phyloP scores from a whole-genome alignment of 192 early-diverging fungal genomes.

The Entomortierella chlamydospora region DNA sequence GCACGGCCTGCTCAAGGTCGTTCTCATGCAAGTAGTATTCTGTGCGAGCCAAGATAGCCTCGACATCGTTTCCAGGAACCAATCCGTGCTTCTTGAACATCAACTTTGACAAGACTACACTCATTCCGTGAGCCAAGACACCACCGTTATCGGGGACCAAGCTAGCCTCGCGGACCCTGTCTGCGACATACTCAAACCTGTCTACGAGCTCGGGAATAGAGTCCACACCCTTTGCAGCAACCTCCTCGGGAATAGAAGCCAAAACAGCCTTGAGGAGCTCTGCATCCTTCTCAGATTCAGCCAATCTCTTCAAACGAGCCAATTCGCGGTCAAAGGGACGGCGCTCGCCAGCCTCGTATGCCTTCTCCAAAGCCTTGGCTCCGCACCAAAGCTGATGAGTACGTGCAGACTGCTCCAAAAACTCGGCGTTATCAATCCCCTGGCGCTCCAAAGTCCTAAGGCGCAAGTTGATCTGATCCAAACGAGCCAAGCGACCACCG shows the following conservation, averaged over 20 bases:
- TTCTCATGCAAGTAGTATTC: constrained; percentile 78
- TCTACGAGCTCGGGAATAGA: constrained; percentile 73
- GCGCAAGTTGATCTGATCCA: constrained; percentile 85
- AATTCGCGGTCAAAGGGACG: constrained; percentile 82
- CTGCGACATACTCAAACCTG: constrained; percentile 77
- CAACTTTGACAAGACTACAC: constrained; percentile 74
- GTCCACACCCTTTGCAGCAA: constrained; percentile 71
- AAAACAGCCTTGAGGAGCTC: constrained; percentile 72
- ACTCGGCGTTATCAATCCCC: constrained; percentile 73
- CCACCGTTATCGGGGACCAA: constrained; percentile 91
- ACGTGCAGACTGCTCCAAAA: constrained; percentile 71
- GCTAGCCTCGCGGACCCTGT: constrained; percentile 79
- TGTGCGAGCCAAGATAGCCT: constrained; percentile 84
- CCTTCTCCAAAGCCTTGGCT: constrained; percentile 71
- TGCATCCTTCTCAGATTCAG: constrained; percentile 65
- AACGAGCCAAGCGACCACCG: constrained; percentile 83
- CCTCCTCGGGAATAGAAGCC: constrained; percentile 64
- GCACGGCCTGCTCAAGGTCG: constrained; percentile 86
- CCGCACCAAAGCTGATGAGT: constrained; percentile 74
- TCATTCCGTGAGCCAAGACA: constrained; percentile 83
- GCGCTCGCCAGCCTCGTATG: constrained; percentile 56
- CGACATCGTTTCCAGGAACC: constrained; percentile 87
- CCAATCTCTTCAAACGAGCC: constrained; percentile 62
- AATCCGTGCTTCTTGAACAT: constrained; percentile 90
- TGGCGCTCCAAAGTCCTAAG: constrained; percentile 79